phyloP scores from a whole-genome alignment of 1,284 basidiomycete genomes.

The Afroboletus lepidellus region DNA sequence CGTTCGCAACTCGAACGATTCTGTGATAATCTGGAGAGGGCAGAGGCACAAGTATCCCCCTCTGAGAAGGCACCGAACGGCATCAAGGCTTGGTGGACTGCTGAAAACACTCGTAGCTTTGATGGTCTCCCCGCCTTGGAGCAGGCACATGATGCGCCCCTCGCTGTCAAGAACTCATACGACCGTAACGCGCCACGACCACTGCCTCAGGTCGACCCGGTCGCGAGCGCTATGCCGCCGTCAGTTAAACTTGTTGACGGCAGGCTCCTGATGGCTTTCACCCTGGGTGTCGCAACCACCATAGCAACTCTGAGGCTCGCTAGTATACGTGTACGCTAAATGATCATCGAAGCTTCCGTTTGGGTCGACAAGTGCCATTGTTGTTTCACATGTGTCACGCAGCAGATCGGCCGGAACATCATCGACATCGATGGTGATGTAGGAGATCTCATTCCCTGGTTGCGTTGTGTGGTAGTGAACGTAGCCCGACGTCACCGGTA shows the following conservation, averaged over 20 bases:
- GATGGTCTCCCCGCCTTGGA: slow-evolving; percentile 46
- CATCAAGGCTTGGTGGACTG: slow-evolving; percentile 45
- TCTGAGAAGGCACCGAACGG: slow-evolving; percentile 29
- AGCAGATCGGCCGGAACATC: background rate
- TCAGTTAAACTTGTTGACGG: slow-evolving; percentile 1
- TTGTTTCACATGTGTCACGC: no score
- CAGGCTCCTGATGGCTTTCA: slow-evolving; percentile 25
- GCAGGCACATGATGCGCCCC: slow-evolving; percentile 22
- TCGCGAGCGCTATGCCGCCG: background rate
- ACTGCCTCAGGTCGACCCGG: background rate
- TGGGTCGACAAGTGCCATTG: background rate
- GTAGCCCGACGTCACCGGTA: no score
- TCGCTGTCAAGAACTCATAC: slow-evolving; percentile 24
- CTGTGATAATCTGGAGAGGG: slow-evolving; percentile 23
- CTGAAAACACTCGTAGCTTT: slow-evolving; percentile 40
- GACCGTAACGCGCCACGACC: slow-evolving; percentile 17
- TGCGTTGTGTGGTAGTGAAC: background rate
- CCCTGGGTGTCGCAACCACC: slow-evolving; percentile 23
- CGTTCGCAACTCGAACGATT: slow-evolving; percentile 43
- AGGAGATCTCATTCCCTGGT: background rate
- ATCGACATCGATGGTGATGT: background rate
- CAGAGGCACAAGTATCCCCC: slow-evolving; percentile 11
- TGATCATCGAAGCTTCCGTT: background rate
- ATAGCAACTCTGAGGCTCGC: slow-evolving; percentile 11
- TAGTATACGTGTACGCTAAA: slow-evolving; percentile 6